Evolutionary conservation across 164 flowering plant species (phyloP).

Genomic region (Vitis vinifera): DNA sequence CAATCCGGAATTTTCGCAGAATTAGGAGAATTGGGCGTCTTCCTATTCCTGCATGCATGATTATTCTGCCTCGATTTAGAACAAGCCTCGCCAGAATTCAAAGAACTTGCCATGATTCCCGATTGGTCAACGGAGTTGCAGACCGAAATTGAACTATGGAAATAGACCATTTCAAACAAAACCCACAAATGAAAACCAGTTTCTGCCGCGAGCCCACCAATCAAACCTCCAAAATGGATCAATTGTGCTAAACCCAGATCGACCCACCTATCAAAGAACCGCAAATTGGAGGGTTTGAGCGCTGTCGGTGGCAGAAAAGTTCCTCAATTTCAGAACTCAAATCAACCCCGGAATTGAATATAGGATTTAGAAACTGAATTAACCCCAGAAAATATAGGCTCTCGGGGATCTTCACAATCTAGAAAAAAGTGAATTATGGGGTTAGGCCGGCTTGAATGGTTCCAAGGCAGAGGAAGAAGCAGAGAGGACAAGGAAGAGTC

Average conservation of each 20-base stretch:
- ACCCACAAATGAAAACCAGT: conserved; percentile 14
- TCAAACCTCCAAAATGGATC: no score
- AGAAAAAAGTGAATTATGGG: neutral
- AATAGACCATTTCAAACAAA: conserved; percentile 50
- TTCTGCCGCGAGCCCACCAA: neutral
- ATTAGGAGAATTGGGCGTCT: conserved; percentile 27
- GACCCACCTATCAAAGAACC: conserved; percentile 15
- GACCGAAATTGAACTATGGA: conserved; percentile 39
- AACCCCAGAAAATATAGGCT: no score
- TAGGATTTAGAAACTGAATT: no score
- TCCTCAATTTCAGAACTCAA: no score
- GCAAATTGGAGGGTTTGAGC: conserved; percentile 4
- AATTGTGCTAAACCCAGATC: conserved; percentile 11
- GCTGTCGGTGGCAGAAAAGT: neutral
- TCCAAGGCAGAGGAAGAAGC: conserved; percentile 13
- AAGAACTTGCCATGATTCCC: conserved; percentile 33
- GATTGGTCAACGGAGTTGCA: conserved; percentile 44
- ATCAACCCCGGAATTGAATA: no score
- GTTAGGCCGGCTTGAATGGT: conserved; percentile 20
- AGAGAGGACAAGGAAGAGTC: conserved; percentile 19
- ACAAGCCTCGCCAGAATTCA: conserved; percentile 21
- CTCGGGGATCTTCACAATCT: no score
- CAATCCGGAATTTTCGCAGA: conserved; percentile 41
- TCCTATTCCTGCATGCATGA: conserved; percentile 31
- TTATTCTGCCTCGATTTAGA: conserved; percentile 33